Evolutionary conservation across 1,139 yeast genomes (phyloP).

Genomic region (Blastobotrys malaysiensis): DNA sequence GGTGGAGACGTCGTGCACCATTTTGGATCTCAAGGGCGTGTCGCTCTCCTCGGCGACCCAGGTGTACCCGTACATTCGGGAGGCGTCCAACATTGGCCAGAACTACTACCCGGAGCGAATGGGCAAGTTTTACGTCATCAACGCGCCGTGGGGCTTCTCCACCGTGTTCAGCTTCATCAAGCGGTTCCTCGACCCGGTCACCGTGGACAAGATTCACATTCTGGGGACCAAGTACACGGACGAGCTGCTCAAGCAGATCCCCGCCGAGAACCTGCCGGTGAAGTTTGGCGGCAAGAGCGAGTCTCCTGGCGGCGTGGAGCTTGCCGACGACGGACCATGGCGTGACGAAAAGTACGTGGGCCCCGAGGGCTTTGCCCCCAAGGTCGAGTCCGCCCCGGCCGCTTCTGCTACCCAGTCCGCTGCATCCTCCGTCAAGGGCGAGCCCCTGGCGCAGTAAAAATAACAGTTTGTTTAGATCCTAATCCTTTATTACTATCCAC

Average conservation of each 20-base stretch:
- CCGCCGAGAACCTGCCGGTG: conserved; percentile 82
- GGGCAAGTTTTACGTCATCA: conserved; percentile 95
- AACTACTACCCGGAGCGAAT: conserved; percentile 98
- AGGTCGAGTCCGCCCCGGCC: conserved; percentile 8
- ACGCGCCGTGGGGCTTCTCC: conserved; percentile 96
- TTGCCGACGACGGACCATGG: conserved; percentile 97
- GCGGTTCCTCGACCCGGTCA: conserved; percentile 94
- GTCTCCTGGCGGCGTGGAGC: conserved; percentile 70
- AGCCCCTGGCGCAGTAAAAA: neutral
- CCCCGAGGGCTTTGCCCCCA: conserved; percentile 36
- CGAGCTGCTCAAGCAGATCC: conserved; percentile 86
- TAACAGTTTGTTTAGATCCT: neutral
- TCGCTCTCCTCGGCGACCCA: conserved; percentile 77
- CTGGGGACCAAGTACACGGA: conserved; percentile 72
- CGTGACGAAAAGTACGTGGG: conserved; percentile 72
- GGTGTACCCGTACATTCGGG: conserved; percentile 82
- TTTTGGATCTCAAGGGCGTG: conserved; percentile 91
- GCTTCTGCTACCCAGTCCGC: neutral
- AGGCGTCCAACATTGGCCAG: conserved; percentile 92
- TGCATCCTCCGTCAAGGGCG: neutral
- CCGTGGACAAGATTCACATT: conserved; percentile 93
- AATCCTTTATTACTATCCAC: neutral
- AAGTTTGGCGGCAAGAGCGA: conserved; percentile 84
- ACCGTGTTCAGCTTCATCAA: conserved; percentile 88
- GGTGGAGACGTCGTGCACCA: conserved; percentile 94